Percentiles rank a stretch among this genome's conserved stretches.
Evolutionary conservation across 257 asterid species (phyloP).

Genomic region (Penstemon eatonii): DNA sequence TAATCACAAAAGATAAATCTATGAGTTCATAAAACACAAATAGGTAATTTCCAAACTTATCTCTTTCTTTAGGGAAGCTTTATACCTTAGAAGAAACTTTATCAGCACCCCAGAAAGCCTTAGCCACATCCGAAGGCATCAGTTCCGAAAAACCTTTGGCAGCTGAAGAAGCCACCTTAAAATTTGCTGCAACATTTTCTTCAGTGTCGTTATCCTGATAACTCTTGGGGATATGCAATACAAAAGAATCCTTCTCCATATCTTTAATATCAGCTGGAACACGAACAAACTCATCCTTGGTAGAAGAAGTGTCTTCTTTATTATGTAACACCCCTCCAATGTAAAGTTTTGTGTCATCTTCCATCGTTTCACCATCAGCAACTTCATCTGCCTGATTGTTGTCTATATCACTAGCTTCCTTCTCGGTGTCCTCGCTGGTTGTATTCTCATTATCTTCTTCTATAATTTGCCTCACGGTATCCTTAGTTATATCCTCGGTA

Average conservation of each 20-base stretch:
- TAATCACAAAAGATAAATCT: slow-evolving; percentile 20
- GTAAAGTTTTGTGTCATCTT: slow-evolving; percentile 72
- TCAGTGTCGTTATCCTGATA: slow-evolving; percentile 49
- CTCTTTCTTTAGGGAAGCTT: neutral
- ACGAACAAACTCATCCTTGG: slow-evolving; percentile 80
- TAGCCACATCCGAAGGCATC: slow-evolving; percentile 96
- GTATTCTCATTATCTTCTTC: slow-evolving; percentile 61
- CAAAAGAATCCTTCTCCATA: slow-evolving; percentile 79
- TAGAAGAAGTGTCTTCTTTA: slow-evolving; percentile 63
- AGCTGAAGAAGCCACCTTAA: slow-evolving; percentile 57
- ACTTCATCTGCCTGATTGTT: slow-evolving; percentile 48
- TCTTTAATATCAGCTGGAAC: slow-evolving; percentile 72
- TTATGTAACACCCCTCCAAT: slow-evolving; percentile 88
- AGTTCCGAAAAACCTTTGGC: slow-evolving; percentile 78
- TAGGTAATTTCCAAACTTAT: neutral
- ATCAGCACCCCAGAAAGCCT: slow-evolving; percentile 72
- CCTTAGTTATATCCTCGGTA: slow-evolving; percentile 60
- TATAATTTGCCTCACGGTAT: slow-evolving; percentile 55
- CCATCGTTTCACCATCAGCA: slow-evolving; percentile 45
- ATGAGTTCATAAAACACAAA: slow-evolving; percentile 21
- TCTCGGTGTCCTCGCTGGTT: slow-evolving; percentile 47
- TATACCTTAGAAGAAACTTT: slow-evolving; percentile 79
- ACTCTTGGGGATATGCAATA: slow-evolving; percentile 70
- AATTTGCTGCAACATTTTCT: slow-evolving; percentile 52
- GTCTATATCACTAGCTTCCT: slow-evolving; percentile 51